Conservation (phyloP, 2,329 filamentous ascomycete genomes). For the Colletotrichum gloeosporioides region DNA sequence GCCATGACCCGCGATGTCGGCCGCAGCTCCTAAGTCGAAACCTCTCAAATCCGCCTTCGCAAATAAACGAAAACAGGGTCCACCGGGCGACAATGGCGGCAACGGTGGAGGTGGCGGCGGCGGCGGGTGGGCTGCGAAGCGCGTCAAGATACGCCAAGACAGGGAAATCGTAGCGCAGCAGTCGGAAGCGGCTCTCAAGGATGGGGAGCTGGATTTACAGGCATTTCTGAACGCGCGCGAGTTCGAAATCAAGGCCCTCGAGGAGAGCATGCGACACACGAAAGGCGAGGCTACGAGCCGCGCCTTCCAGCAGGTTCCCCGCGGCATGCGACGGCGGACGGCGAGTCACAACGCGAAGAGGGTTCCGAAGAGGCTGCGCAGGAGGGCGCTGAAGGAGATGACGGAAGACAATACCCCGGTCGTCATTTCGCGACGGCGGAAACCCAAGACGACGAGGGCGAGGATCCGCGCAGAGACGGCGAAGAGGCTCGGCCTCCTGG, state of each 20-base stretch:
- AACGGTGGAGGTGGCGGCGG: conserved; percentile 18
- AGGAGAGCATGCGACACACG: conserved; percentile 79
- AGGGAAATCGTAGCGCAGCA: conserved; percentile 57
- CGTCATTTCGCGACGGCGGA: conserved; percentile 69
- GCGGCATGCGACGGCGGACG: conserved; percentile 82
- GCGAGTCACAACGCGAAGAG: conserved; percentile 95
- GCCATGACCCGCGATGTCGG: conserved; percentile 20
- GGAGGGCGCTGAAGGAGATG: conserved; percentile 76
- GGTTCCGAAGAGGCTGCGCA: conserved; percentile 78
- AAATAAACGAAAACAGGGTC: conserved; percentile 32
- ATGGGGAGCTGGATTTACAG: conserved; percentile 85
- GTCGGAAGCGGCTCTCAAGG: conserved; percentile 57
- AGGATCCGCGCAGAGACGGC: conserved; percentile 78
- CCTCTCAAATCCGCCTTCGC: conserved; percentile 15
- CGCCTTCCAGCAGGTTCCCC: conserved; percentile 90
- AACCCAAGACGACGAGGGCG: conserved; percentile 61
- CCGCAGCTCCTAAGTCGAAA: conserved; percentile 1
- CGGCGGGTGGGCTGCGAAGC: conserved; percentile 40
- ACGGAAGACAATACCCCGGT: conserved; percentile 89
- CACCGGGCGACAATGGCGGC: conserved; percentile 23
- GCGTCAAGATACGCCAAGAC: conserved; percentile 51
- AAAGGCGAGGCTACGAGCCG: conserved; percentile 68
- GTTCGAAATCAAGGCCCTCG: conserved; percentile 86
- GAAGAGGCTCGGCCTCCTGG: conserved; percentile 70
- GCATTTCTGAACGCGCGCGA: conserved; percentile 85